Evolutionary conservation across 305 asterid genomes (phyloP), one percentile per base, ranked within the genome.

Genomic region (Fraxinus nigra): DNA sequence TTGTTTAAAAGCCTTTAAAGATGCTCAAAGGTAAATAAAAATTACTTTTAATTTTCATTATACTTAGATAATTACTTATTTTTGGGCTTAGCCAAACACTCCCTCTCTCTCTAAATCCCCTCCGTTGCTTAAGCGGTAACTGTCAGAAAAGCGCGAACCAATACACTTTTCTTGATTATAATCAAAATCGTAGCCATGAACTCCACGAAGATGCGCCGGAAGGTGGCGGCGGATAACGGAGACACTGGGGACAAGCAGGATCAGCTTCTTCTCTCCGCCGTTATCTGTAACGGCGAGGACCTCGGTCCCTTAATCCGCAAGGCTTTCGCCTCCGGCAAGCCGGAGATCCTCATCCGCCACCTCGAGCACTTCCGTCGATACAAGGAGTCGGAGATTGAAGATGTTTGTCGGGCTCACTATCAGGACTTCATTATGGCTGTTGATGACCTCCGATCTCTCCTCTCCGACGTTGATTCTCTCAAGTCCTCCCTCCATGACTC

Each of bases 341-440:
- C 98, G 1, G 99, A 96, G 79, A 87, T 93, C 63, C 92, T 96
- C 32, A 91, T 93, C 59, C 91, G 87, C 76, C 97, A 89, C 79
- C 98, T 96, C 85, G 92, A 92, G 32, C 89, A 89, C 88, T 94
- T 96, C 88, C 28, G 95, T 26, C 91, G 92, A 87, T 93, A 97
- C 69, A 96, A 96, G 84, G 97, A 96, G 56, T 87, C 94, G 3
- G 99, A 96, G 93, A 96, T 96, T 90, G 98, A 96, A 85, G 98
- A 93, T 8, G 97, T 94, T 0, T 96, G 98, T 82, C 92, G 97
- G 81, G 93, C 93, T 78, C 98, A 94, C 93, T 96, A 96, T 82
- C 95, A 96, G 38, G 99, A 96, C 91, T 96, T 96, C 87, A 94
- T 96, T 88, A 89, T 88, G 79, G 98, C 98, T 72, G 99, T 96